Base-by-base conservation (phyloP, 176 grass and related monocot species). In the Lolium multiflorum region DNA sequence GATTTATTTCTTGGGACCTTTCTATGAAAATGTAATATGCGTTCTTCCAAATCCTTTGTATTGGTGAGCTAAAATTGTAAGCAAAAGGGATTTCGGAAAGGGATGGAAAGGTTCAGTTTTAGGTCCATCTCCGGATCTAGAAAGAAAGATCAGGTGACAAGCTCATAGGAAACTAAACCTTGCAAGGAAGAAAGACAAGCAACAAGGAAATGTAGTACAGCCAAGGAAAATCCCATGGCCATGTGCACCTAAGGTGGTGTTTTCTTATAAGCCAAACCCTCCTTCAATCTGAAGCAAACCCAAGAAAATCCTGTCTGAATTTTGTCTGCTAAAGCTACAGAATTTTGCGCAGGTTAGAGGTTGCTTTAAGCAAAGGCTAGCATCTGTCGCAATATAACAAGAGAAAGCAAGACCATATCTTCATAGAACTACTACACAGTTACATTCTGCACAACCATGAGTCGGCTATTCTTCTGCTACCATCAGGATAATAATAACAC, bases 131-230 rank as follows among this genome's bases (percentile, higher is more conserved):
- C 7, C 38, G 46, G 4, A 20, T 25, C 9, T 20, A 43, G 31
- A 14, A 24, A 71, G 50, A 71, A 46, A 58, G 50, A 70, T 82
- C 20, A 57, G 10, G 21, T 13, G 37, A 25, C n/a, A 43, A 17
- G 67, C 48, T 37, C 48, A 39, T 60, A 43, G 20, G 47, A 83
- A 74, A 61, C 37, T 14, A 25, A 75, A 61, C 31, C 82, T 84
- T 50, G 55, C 55, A 47, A 7, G 54, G 14, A 18, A 74, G n/a
- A 26, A 71, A 62, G 31, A 31, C 55, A 74, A 20, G 25, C 26
- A 61, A 60, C 12, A 1, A 37, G 9, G 6, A 71, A 71, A 18
- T 41, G n/a, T 26, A 26, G 13, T 71, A 43, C 20, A 11, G 35
- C 11, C 50, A 52, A 82, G 20, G 26, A 16, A 69, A 67, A 71